Evolutionary conservation across 208 protist genomes (phyloP).

Genomic region (Leishmania guyanensis): DNA sequence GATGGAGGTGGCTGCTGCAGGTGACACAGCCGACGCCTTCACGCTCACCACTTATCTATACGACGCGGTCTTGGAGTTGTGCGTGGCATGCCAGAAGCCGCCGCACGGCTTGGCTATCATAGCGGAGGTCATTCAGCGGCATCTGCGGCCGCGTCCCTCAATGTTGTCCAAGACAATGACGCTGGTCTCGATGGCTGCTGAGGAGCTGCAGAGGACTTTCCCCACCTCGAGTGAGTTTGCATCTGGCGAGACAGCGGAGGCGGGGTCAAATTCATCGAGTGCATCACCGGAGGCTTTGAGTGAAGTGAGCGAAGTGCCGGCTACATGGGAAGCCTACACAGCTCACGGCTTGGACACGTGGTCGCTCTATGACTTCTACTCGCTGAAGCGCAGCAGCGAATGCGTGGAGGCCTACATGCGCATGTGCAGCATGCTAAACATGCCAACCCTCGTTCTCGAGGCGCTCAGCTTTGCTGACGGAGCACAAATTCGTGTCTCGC

Average conservation of each 20-base stretch:
- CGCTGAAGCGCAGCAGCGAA: conserved; percentile 47
- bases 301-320: not conserved
- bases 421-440: conserved; percentile 56
- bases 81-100: conserved; percentile 58
- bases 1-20: conserved; percentile 54
- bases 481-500: conserved; percentile 48
- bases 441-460: conserved; percentile 67
- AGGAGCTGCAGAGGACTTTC: conserved; percentile 31
- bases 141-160: conserved; percentile 60
- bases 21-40: conserved; percentile 38
- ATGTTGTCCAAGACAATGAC: conserved; percentile 81
- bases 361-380: conserved; percentile 90
- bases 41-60: conserved; percentile 76
- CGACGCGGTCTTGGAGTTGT: conserved; percentile 83
- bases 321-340: conserved; percentile 19
- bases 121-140: conserved; percentile 69
- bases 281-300: conserved; percentile 1
- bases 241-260: not conserved
- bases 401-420: conserved; percentile 81
- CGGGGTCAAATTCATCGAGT: not conserved
- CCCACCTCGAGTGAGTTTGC: not conserved
- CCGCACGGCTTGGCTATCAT: conserved; percentile 65
- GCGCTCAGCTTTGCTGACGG: conserved; percentile 73
- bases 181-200: conserved; percentile 61
- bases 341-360: conserved; percentile 79